Base-by-base conservation (phyloP, 768 basidiomycete species). In the Lactarius quietus region DNA sequence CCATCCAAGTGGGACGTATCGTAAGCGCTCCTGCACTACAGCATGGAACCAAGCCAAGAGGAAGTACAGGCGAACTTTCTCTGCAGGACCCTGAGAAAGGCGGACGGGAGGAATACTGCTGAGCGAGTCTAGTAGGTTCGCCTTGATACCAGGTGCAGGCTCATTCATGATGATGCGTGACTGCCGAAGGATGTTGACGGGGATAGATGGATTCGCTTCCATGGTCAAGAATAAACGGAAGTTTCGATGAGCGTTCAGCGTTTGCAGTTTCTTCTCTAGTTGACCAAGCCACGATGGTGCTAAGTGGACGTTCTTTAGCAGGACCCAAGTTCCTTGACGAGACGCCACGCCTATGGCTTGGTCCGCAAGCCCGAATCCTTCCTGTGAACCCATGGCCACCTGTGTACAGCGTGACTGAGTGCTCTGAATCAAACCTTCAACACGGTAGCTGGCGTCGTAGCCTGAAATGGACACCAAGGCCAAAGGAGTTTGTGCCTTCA, bases 21-120 rank as follows among this genome's bases (percentile, higher is more conserved):
- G 92, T 15, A 98, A 81, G 67, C 97, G 92, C 76, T 98, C 97
- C 77, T 97, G 95, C 1, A 98, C 89, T 23, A 98, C 86, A 15
- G 97, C 95, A 72, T 99, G 97, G 89, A 98, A 97, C 95, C 96
- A 99, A 1, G 97, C 93, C 35, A 98, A 84, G 38, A 98, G 81
- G 88, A 98, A 98, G 78, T 96, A 95, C 55, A 98, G 76, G 6
- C 97, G 86, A 45, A 89, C 82, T 75, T 97, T 97, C 78, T 99
- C 97, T 3, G 87, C 88, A 9, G 96, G 96, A 6, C 96, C 97
- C 73, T 90, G 86, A 1, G 86, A 78, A 55, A 95, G 82, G 28
- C 91, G 87, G 12, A 86, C 76, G 0, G 88, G 79, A 2, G 87
- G 74, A 54, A 98, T 92, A 67, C 82, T 83, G 48, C 86, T 83